Evolutionary conservation across 192 early-diverging fungal genomes (phyloP).

Genomic region (Coemansia sp.): DNA sequence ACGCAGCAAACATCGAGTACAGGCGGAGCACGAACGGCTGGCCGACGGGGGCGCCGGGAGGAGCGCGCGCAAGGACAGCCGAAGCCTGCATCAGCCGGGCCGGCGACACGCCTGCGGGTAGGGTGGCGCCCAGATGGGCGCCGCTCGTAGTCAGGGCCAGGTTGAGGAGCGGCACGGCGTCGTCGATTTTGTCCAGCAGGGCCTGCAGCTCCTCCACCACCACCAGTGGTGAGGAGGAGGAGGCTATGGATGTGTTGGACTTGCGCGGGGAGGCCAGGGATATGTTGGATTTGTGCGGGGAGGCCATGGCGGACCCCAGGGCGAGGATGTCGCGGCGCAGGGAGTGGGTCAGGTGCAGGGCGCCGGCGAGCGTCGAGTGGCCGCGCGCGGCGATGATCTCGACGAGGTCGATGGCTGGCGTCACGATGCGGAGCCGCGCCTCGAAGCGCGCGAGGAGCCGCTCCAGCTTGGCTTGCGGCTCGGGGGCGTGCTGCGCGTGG

Average conservation of each 20-base stretch:
- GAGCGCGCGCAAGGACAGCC: slow-evolving; percentile 25
- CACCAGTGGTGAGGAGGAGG: neutral
- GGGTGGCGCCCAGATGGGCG: slow-evolving; percentile 42
- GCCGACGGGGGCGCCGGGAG: slow-evolving; percentile 28
- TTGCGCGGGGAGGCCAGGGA: neutral
- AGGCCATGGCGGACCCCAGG: slow-evolving; percentile 25
- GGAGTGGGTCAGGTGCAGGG: slow-evolving; percentile 57
- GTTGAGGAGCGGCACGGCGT: slow-evolving; percentile 60
- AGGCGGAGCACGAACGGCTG: slow-evolving; percentile 59
- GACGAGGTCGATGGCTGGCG: slow-evolving; percentile 74
- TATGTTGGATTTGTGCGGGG: too few relatives aligned
- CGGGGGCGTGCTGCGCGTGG: slow-evolving; percentile 19
- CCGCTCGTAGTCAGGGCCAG: slow-evolving; percentile 60
- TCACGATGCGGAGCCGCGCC: slow-evolving; percentile 57
- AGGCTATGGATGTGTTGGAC: neutral
- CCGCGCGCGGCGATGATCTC: slow-evolving; percentile 67
- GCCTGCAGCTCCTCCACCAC: slow-evolving; percentile 11
- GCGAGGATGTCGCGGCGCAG: slow-evolving; percentile 60
- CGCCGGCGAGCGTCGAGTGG: slow-evolving; percentile 61
- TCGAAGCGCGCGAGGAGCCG: slow-evolving; percentile 56
- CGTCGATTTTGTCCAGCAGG: slow-evolving; percentile 49
- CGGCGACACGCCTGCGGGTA: slow-evolving; percentile 57
- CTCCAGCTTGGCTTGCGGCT: slow-evolving; percentile 34
- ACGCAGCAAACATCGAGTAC: slow-evolving; percentile 72
- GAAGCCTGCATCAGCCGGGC: slow-evolving; percentile 67